Percentiles rank a stretch among this genome's conserved stretches.
These are phyloP conservation scores for Coleophoma cylindrospora DNA, from an alignment of 2,329 filamentous ascomycete genomes.

Conservation along the genomic window DNA sequence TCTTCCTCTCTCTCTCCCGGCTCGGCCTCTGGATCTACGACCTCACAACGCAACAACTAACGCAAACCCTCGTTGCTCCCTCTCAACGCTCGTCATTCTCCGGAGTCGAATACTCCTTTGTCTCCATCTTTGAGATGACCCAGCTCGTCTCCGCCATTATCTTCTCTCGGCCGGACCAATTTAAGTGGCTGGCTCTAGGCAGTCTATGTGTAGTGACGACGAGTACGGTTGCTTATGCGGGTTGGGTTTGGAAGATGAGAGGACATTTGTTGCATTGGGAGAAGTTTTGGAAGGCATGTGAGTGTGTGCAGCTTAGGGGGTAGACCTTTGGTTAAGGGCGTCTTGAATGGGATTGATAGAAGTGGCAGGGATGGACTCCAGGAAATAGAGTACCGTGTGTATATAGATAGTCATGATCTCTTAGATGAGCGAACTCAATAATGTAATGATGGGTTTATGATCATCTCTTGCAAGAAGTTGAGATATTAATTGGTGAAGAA, in stretches of 20 bases:
- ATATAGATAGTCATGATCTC: no score
- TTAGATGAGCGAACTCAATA: no score
- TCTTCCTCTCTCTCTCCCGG: constrained; percentile 35
- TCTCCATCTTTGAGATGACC: constrained; percentile 33
- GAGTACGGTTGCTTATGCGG: constrained; percentile 29
- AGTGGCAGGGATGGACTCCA: no score
- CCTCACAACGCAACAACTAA: constrained; percentile 39
- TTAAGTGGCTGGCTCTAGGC: constrained; percentile 31
- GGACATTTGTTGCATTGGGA: constrained; percentile 38
- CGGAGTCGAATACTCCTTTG: constrained; percentile 34
- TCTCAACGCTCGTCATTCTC: constrained; percentile 33
- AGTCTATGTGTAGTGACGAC: constrained; percentile 28
- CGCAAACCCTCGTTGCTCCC: constrained; percentile 29
- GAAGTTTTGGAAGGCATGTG: constrained; percentile 9
- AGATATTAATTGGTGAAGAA: no score
- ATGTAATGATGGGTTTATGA: no score
- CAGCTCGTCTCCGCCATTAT: constrained; percentile 31
- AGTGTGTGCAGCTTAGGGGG: no score
- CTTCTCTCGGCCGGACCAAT: constrained; percentile 31
- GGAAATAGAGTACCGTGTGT: no score
- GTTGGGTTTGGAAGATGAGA: constrained; percentile 32
- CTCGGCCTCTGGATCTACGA: constrained; percentile 40
- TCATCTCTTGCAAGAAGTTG: no score
- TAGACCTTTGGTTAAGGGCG: no score
- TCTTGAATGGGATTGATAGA: no score